These are phyloP conservation scores for Parastagonospora nodorum DNA, from an alignment of 2,329 filamentous ascomycete species.

Conservation along the genomic window DNA sequence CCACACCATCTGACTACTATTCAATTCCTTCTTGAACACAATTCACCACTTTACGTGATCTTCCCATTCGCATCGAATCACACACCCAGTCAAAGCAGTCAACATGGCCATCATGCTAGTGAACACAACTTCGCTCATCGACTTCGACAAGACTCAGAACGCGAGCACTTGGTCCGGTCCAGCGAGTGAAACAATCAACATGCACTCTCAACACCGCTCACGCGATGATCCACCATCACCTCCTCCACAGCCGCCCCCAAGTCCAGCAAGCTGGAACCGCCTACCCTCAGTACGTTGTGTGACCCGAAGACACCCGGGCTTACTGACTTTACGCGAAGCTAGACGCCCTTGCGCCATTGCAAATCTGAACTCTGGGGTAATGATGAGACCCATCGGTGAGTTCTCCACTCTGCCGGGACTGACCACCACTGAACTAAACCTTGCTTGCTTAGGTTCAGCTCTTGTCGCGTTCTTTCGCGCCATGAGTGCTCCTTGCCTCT, in stretches of 20 bases:
- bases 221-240: conserved; percentile 48
- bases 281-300: conserved; percentile 19
- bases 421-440: neutral
- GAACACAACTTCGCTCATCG: no score
- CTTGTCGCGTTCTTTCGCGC: neutral
- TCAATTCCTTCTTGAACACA: neutral
- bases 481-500: no score
- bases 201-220: conserved; percentile 25
- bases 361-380: conserved; percentile 16
- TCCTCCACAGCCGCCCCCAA: conserved; percentile 48
- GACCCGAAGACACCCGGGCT: conserved; percentile 2
- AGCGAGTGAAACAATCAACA: neutral
- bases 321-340: conserved; percentile 24
- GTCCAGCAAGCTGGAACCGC: conserved; percentile 39
- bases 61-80: no score
- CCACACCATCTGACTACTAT: neutral
- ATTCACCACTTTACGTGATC: neutral
- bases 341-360: conserved; percentile 23
- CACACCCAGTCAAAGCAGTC: no score
- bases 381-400: neutral
- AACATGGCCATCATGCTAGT: no score
- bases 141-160: no score
- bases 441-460: neutral
- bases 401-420: neutral
- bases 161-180: no score